Evolutionary conservation across 192 early-diverging fungal species (phyloP).

Genomic region (Linnemannia zychae): DNA sequence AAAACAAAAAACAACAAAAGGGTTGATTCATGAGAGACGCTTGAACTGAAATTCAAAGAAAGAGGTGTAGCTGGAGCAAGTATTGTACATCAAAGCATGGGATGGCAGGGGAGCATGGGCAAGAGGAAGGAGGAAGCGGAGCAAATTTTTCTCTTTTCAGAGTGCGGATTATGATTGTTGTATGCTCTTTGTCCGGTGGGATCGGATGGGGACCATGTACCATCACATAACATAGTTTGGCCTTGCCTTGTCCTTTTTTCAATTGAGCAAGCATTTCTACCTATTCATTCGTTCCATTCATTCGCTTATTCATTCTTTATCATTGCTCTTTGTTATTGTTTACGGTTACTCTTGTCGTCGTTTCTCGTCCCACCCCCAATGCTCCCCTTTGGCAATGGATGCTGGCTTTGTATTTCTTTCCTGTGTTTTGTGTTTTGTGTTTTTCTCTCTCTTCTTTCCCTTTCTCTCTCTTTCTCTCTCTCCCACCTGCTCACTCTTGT

Average conservation of each 20-base stretch:
- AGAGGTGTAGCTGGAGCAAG: not conserved
- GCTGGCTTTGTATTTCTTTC: constrained; percentile 1
- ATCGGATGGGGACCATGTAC: constrained; percentile 11
- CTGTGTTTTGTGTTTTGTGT: constrained; percentile 9
- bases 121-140: not conserved
- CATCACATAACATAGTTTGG: constrained; percentile 17
- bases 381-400: not conserved
- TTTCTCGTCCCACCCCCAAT: not conserved
- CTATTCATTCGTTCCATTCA: not conserved
- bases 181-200: not conserved
- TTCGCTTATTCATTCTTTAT: not conserved
- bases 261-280: not conserved
- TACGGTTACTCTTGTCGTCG: not conserved
- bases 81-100: not conserved
- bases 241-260: not conserved
- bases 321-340: not conserved
- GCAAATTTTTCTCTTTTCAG: not conserved
- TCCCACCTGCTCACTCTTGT: too few relatives aligned
- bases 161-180: not conserved
- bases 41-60: not conserved
- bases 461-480: too few relatives aligned
- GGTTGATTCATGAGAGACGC: not conserved
- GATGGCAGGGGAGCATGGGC: not conserved
- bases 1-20: not conserved
- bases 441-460: not conserved